A percentile compares a stretch with the other conserved stretches of the same genome.
These are phyloP conservation scores for Pythium inflatum DNA, from an alignment of 352 stramenopile species.

Conservation along the genomic window DNA sequence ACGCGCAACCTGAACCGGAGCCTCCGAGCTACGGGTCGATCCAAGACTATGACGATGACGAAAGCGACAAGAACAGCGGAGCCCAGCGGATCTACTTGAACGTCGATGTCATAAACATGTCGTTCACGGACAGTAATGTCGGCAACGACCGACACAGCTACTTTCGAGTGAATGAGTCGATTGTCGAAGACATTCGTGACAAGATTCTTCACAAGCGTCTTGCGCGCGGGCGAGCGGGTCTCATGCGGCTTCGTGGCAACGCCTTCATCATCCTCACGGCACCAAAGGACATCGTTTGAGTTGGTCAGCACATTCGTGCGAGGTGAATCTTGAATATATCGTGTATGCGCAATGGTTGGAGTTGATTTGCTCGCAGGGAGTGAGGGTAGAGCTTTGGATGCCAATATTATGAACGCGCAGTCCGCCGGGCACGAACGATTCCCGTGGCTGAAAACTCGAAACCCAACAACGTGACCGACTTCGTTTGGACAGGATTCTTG, in stretches of 20 bases:
- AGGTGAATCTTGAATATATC: no score
- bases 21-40: constrained; percentile 1
- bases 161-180: constrained; percentile 86
- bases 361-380: no score
- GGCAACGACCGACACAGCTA: constrained; percentile 83
- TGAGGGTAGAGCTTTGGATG: no score
- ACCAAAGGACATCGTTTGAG: constrained; percentile 31
- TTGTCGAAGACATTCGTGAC: constrained; percentile 72
- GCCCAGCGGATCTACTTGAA: constrained; percentile 80
- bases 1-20: constrained; percentile 3
- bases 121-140: constrained; percentile 88
- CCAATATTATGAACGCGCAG: neutral
- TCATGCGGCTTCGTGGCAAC: constrained; percentile 68
- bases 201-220: constrained; percentile 67
- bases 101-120: constrained; percentile 89
- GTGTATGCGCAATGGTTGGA: no score
- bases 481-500: neutral
- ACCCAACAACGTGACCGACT: neutral
- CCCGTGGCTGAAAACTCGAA: neutral
- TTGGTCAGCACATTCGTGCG: no score
- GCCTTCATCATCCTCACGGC: constrained; percentile 74
- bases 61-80: neutral
- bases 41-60: neutral
- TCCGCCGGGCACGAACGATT: neutral
- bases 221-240: constrained; percentile 48